phyloP scores from a whole-genome alignment of 805 yeast genomes.

The Candida cerambycidarum region DNA sequence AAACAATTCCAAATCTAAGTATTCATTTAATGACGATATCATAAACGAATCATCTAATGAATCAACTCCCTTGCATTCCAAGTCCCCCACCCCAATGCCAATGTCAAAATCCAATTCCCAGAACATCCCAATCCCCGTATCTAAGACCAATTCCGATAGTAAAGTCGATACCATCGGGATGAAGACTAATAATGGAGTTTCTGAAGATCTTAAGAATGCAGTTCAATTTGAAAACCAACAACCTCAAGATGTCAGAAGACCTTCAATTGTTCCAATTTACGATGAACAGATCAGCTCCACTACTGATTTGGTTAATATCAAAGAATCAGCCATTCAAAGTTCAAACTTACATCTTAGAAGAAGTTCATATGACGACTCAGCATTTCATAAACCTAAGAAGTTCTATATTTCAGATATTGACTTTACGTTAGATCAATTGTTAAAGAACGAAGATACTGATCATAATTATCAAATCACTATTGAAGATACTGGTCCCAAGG shows the following conservation, averaged over 20 bases:
- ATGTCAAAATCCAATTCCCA: neutral
- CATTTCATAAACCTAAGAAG: constrained; percentile 35
- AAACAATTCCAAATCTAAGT: constrained; percentile 10
- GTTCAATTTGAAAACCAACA: neutral
- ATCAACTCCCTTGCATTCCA: constrained; percentile 11
- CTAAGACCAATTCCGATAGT: constrained; percentile 9
- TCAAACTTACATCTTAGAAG: constrained; percentile 24
- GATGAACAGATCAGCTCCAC: constrained; percentile 15
- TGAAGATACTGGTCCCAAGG: constrained; percentile 34
- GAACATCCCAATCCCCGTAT: constrained; percentile 11
- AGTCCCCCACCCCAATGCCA: constrained; percentile 7
- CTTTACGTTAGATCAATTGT: constrained; percentile 63
- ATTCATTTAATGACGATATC: constrained; percentile 5
- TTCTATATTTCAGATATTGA: constrained; percentile 78
- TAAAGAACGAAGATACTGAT: constrained; percentile 83
- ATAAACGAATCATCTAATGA: constrained; percentile 12
- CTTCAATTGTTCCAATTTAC: constrained; percentile 33
- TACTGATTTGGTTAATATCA: constrained; percentile 11
- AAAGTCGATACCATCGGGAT: no score
- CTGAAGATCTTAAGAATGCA: constrained; percentile 3
- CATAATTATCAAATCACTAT: constrained; percentile 64
- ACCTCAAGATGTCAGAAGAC: constrained; percentile 15
- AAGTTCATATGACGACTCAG: constrained; percentile 31
- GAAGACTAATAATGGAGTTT: neutral
- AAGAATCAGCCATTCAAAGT: neutral